Percentiles rank a stretch among this genome's conserved stretches.
These are phyloP conservation scores for Malassezia dermatis DNA, from an alignment of 1,284 basidiomycete species.

Conservation along the genomic window DNA sequence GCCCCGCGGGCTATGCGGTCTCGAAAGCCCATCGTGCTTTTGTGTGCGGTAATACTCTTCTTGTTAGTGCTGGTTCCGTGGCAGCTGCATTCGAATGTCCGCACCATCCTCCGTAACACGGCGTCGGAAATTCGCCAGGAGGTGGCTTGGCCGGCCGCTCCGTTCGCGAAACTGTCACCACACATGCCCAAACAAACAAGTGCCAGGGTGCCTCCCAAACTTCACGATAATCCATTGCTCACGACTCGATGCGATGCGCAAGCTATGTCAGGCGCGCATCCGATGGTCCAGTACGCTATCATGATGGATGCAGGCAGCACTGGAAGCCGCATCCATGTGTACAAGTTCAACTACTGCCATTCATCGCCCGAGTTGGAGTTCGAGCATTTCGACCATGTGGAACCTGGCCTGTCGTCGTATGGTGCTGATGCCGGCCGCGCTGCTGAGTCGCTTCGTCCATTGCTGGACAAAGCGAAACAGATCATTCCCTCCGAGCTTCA, in stretches of 20 bases:
- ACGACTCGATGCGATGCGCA: slow-evolving; percentile 35
- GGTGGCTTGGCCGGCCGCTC: neutral
- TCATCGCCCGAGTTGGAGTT: slow-evolving; percentile 66
- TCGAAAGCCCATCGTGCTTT: slow-evolving; percentile 5
- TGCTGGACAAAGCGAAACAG: slow-evolving; percentile 68
- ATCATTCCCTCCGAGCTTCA: slow-evolving; percentile 64
- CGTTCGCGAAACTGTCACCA: slow-evolving; percentile 4
- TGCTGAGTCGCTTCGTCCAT: slow-evolving; percentile 66
- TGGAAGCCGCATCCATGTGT: slow-evolving; percentile 90
- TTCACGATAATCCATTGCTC: slow-evolving; percentile 34
- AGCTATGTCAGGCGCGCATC: slow-evolving; percentile 24
- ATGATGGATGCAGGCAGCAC: slow-evolving; percentile 98
- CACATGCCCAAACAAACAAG: neutral
- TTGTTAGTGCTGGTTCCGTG: slow-evolving; percentile 13
- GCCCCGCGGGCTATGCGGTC: slow-evolving; percentile 6
- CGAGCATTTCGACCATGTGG: slow-evolving; percentile 76
- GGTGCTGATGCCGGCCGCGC: slow-evolving; percentile 56
- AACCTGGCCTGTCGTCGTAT: slow-evolving; percentile 71
- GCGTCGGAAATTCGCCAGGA: slow-evolving; percentile 11
- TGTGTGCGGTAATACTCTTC: slow-evolving; percentile 2
- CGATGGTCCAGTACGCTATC: slow-evolving; percentile 66
- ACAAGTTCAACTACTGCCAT: slow-evolving; percentile 56
- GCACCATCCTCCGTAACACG: slow-evolving; percentile 7
- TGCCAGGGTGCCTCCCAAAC: slow-evolving; percentile 13
- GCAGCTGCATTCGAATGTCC: slow-evolving; percentile 12